Conservation (phyloP, 2,329 filamentous ascomycete species). For the Paramyrothecium roridum region DNA sequence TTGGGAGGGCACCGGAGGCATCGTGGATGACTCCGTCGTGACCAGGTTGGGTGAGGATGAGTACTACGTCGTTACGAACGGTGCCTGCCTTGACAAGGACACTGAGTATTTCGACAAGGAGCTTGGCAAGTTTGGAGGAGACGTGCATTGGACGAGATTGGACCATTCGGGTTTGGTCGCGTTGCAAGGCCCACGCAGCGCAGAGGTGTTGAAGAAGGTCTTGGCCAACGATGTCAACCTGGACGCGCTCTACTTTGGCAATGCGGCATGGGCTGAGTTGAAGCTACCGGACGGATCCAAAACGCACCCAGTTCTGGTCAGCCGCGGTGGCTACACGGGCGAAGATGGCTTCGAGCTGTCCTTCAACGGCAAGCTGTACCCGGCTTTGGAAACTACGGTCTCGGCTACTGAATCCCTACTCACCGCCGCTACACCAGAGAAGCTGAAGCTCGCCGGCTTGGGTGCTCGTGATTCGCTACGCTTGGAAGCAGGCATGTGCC, state of each 20-base stretch:
- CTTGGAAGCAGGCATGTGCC: constrained; percentile 95
- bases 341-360: constrained; percentile 98
- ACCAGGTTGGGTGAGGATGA: constrained; percentile 70
- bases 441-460: constrained; percentile 77
- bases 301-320: constrained; percentile 57
- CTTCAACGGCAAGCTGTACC: constrained; percentile 49
- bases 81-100: constrained; percentile 87
- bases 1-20: constrained; percentile 77
- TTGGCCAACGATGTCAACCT: constrained; percentile 57
- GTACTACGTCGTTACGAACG: constrained; percentile 96
- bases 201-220: constrained; percentile 62
- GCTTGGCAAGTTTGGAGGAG: constrained; percentile 55
- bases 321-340: constrained; percentile 90
- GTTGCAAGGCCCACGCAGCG: constrained; percentile 80
- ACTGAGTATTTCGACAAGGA: constrained; percentile 70
- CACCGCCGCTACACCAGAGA: constrained; percentile 54
- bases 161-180: constrained; percentile 77
- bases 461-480: constrained; percentile 89
- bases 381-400: constrained; percentile 37
- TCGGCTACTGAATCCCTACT: constrained; percentile 68
- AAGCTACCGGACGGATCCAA: constrained; percentile 50
- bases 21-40: constrained; percentile 92
- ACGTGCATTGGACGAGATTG: constrained; percentile 65
- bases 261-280: constrained; percentile 64
- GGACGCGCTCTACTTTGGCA: constrained; percentile 76